phyloP scores from a whole-genome alignment of 192 early-diverging fungal species.

The Backusella tuberculispora region DNA sequence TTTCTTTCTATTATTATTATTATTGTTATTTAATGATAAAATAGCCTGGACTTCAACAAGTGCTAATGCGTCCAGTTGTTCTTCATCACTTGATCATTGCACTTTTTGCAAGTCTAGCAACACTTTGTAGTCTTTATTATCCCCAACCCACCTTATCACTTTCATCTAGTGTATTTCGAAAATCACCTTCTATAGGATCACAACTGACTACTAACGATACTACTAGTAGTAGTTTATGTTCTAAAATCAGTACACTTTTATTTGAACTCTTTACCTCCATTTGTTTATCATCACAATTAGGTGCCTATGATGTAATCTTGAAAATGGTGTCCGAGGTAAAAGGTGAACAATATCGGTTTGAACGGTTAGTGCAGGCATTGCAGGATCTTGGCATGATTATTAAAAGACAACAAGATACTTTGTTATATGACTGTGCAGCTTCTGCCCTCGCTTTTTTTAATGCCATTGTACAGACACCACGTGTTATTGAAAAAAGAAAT shows the following conservation, averaged over 20 bases:
- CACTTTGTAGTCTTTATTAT: neutral
- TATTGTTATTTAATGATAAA: neutral
- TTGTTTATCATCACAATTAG: constrained; percentile 48
- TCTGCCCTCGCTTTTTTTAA: constrained; percentile 49
- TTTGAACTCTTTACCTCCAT: constrained; percentile 51
- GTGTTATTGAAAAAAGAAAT: constrained; percentile 45
- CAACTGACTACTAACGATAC: neutral
- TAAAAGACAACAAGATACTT: constrained; percentile 16
- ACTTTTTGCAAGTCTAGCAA: constrained; percentile 15
- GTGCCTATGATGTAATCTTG: constrained; percentile 45
- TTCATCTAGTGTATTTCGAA: constrained; percentile 8
- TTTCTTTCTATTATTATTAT: constrained; percentile 4
- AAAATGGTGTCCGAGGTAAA: constrained; percentile 52
- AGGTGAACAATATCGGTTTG: constrained; percentile 59
- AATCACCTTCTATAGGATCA: constrained; percentile 16
- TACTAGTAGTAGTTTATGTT: neutral
- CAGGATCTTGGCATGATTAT: constrained; percentile 17
- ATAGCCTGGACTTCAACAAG: constrained; percentile 51
- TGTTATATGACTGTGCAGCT: constrained; percentile 51
- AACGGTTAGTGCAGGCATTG: constrained; percentile 49
- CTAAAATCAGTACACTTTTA: constrained; percentile 47
- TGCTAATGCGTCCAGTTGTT: constrained; percentile 37
- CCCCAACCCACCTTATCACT: neutral
- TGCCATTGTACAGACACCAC: constrained; percentile 51
- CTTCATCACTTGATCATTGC: constrained; percentile 22